Evolutionary conservation across 495 filamentous ascomycete species (phyloP).

Genomic region (Bacidia gigantensis): DNA sequence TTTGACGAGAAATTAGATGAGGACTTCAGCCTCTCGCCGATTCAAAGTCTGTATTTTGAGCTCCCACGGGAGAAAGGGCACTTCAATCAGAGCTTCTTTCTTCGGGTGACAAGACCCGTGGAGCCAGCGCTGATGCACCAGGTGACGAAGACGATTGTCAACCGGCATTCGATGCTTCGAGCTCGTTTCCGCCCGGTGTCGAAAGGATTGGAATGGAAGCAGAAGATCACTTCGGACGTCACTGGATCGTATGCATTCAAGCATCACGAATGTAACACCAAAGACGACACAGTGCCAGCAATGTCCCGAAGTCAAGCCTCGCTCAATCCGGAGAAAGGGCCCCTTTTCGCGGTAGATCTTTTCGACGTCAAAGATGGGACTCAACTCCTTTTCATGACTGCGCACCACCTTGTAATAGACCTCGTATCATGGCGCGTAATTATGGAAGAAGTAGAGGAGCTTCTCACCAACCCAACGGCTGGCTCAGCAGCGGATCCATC

Average conservation of each 20-base stretch:
- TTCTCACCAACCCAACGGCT: conserved; percentile 35
- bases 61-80: conserved; percentile 44
- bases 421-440: conserved; percentile 59
- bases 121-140: conserved; percentile 33
- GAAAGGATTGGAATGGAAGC: conserved; percentile 20
- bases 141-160: conserved; percentile 44
- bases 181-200: conserved; percentile 39
- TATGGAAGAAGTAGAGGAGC: conserved; percentile 50
- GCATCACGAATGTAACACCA: conserved; percentile 15
- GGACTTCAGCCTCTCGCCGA: conserved; percentile 52
- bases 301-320: conserved; percentile 28
- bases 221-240: conserved; percentile 28
- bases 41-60: conserved; percentile 58
- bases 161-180: conserved; percentile 60
- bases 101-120: conserved; percentile 39
- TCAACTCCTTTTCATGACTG: conserved; percentile 47
- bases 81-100: conserved; percentile 58
- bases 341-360: conserved; percentile 30
- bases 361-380: conserved; percentile 35
- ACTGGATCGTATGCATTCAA: conserved; percentile 27
- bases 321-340: conserved; percentile 32
- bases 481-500: conserved; percentile 23
- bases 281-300: conserved; percentile 17
- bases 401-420: conserved; percentile 57
- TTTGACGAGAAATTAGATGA: conserved; percentile 32